Base-by-base conservation (phyloP, 495 filamentous ascomycete species). In the Aspergillus nidulans region DNA sequence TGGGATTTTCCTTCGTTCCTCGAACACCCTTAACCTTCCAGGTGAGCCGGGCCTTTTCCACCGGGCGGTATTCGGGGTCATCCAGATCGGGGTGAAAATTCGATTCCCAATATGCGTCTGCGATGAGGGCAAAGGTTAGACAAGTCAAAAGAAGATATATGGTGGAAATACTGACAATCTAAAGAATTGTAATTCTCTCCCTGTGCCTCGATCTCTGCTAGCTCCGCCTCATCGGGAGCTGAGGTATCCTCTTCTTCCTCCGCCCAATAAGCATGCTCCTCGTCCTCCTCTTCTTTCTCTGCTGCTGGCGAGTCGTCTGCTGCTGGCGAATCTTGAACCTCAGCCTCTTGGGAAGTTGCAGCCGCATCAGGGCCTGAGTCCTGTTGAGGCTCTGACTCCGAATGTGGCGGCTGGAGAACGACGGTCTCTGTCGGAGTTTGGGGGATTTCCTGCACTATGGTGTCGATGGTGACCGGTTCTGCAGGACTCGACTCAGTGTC, bases 21-120 rank as follows among this genome's bases (percentile, higher is more conserved):
- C 84, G 81, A 42, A 85, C 77, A 49, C 76, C 75, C 43, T 79
- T 77, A 32, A 87, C 67, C 46, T 70, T 72, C 85, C 85, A 88
- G 8, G 81, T 75, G 16, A 88, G 75, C 21, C 79, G 76, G n/a
- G 79, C 80, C 47, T 73, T 79, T 26, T 74, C 72, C 9, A 53
- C 60, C 6, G 81, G 76, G 12, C 65, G 63, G 58, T 83, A 79
- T 57, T 85, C 82, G 2, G 81, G 81, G 56, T 87, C 85, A 15
- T 85, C 77, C 9, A 86, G 73, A 1, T 77, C 67, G 6, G 74
- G 68, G 56, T 80, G 84, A 24, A 83, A 79, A 62, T 79, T 76
- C 26, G 69, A 71, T 61, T 85, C 81, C 81, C 82, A 87, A 57
- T 84, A 77, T 8, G 73, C 64, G 65, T 84, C 78, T 81, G 44